Evolutionary conservation across 768 basidiomycete genomes (phyloP).

Genomic region (Amyloporia xantha): DNA sequence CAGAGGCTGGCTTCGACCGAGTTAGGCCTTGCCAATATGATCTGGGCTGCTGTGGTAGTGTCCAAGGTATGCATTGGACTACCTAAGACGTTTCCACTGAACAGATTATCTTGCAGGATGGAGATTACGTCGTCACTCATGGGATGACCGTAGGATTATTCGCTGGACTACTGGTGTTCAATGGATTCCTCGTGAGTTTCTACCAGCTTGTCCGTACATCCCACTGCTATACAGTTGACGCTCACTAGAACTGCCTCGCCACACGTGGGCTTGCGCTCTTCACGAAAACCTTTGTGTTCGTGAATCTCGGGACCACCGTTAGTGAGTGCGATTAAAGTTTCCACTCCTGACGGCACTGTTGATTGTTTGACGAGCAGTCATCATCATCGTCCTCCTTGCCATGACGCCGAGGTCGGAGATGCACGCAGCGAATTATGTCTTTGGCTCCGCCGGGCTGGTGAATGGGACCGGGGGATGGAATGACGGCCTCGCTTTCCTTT

Average conservation of each 20-base stretch:
- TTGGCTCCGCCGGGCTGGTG: slow-evolving; percentile 62
- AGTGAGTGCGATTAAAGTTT: slow-evolving; percentile 25
- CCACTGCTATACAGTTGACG: not conserved
- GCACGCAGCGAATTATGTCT: slow-evolving; percentile 76
- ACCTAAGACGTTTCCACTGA: slow-evolving; percentile 7
- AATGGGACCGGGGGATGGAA: slow-evolving; percentile 81
- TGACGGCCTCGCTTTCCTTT: slow-evolving; percentile 73
- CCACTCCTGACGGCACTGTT: not conserved
- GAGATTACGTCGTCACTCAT: slow-evolving; percentile 51
- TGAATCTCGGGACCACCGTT: slow-evolving; percentile 77
- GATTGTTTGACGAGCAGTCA: slow-evolving; percentile 38
- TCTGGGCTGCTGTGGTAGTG: slow-evolving; percentile 63
- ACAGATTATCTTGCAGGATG: slow-evolving; percentile 30
- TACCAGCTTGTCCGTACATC: not conserved
- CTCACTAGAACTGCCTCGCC: slow-evolving; percentile 53
- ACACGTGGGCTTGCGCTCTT: slow-evolving; percentile 70
- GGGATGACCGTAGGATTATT: slow-evolving; percentile 79
- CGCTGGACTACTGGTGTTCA: slow-evolving; percentile 62
- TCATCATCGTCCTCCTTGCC: slow-evolving; percentile 78
- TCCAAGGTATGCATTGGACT: slow-evolving; percentile 33
- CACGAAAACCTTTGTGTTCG: slow-evolving; percentile 75
- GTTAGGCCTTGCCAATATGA: slow-evolving; percentile 74
- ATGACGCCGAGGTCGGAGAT: slow-evolving; percentile 67
- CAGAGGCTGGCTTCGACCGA: slow-evolving; percentile 84
- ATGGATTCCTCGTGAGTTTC: slow-evolving; percentile 56